Percentiles rank a stretch among this genome's conserved stretches.
These are phyloP conservation scores for Austroboletus novae-zelandiae DNA, from an alignment of 1,284 basidiomycete species.

Conservation along the genomic window DNA sequence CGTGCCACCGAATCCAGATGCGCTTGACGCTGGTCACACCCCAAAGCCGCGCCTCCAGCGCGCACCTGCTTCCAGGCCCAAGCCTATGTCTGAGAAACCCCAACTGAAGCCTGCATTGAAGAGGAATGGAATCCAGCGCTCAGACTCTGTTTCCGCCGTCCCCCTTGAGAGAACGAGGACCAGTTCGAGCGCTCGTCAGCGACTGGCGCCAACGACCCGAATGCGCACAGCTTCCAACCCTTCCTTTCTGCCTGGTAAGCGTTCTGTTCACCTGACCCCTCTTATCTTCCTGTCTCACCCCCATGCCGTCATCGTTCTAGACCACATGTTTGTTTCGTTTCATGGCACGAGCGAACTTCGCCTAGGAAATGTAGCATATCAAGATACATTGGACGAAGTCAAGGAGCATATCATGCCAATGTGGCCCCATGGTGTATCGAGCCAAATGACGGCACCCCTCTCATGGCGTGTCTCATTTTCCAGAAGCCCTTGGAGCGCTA, in stretches of 20 bases:
- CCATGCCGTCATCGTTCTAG: conserved; percentile 32
- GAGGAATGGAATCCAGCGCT: conserved; percentile 34
- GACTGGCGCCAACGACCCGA: conserved; percentile 33
- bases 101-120: conserved; percentile 62
- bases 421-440: conserved; percentile 45
- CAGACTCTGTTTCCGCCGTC: conserved; percentile 20
- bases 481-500: conserved; percentile 45
- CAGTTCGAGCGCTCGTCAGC: conserved; percentile 31
- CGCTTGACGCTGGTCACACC: conserved; percentile 14
- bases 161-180: conserved; percentile 34
- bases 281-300: conserved; percentile 9
- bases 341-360: conserved; percentile 41
- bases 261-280: conserved; percentile 4
- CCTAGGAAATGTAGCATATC: conserved; percentile 40
- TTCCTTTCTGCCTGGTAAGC: conserved; percentile 33
- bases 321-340: conserved; percentile 58
- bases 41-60: conserved; percentile 28
- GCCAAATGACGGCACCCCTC: conserved; percentile 26
- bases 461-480: conserved; percentile 43
- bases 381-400: conserved; percentile 39
- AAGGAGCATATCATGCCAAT: conserved; percentile 42
- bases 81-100: conserved; percentile 26
- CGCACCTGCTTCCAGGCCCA: conserved; percentile 14
- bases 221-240: conserved; percentile 33
- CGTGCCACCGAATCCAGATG: conserved; percentile 26